Evolutionary conservation across 306 rosid genomes (phyloP).

Genomic region (Luffa aegyptiaca): DNA sequence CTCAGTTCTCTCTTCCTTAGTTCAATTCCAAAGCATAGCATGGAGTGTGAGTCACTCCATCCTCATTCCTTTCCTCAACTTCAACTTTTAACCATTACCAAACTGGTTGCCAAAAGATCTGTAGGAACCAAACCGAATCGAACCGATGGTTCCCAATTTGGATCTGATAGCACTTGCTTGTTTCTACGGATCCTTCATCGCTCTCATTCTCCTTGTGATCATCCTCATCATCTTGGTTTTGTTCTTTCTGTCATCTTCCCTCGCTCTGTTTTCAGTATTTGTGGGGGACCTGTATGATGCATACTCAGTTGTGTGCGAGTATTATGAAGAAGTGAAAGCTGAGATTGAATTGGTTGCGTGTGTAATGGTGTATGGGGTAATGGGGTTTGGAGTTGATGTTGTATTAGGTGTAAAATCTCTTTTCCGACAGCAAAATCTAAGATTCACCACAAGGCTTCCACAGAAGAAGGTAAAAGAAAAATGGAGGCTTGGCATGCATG

Average conservation of each 20-base stretch:
- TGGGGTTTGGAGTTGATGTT: constrained; percentile 12
- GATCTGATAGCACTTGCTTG: constrained; percentile 25
- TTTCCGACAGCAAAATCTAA: constrained; percentile 6
- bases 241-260: constrained; percentile 17
- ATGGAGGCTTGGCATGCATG: constrained; percentile 4
- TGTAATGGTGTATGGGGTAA: constrained; percentile 4
- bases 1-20: neutral
- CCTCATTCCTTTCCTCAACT: neutral
- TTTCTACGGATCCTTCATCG: constrained; percentile 29
- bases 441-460: neutral
- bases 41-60: constrained; percentile 23
- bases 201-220: constrained; percentile 18
- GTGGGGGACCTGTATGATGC: constrained; percentile 11
- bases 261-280: constrained; percentile 13
- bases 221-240: constrained; percentile 2
- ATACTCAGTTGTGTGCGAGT: neutral
- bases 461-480: constrained; percentile 9
- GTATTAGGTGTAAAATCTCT: constrained; percentile 8
- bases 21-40: constrained; percentile 8
- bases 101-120: neutral
- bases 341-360: constrained; percentile 17
- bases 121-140: neutral
- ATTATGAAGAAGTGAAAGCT: constrained; percentile 8
- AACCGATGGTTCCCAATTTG: constrained; percentile 21
- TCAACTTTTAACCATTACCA: neutral